Percentiles rank a stretch among this genome's conserved stretches.
Conservation (phyloP, 768 basidiomycete species). For the Nevesoporus exiguus region DNA sequence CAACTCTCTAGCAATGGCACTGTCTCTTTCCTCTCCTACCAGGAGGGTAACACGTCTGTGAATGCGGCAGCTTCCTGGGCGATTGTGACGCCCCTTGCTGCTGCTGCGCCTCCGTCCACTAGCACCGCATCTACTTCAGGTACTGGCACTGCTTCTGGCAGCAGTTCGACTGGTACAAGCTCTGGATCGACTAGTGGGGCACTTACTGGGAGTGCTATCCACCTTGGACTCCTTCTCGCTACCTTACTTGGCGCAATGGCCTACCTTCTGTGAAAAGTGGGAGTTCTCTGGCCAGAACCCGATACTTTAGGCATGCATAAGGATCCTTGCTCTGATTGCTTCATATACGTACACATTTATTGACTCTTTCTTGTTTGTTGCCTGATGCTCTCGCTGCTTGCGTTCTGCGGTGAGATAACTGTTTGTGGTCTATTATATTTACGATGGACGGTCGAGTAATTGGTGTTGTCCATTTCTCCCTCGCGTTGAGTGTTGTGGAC, state of each 20-base stretch:
- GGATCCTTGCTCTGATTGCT: not conserved
- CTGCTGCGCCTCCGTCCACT: constrained; percentile 39
- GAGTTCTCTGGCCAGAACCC: not conserved
- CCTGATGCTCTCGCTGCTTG: not conserved
- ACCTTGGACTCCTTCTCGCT: constrained; percentile 13
- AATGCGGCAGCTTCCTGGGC: constrained; percentile 52
- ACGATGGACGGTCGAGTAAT: not conserved
- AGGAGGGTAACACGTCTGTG: constrained; percentile 38
- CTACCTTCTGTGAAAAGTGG: constrained; percentile 11
- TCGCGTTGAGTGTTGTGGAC: too few species aligned
- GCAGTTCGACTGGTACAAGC: constrained; percentile 11
- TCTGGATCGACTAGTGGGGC: constrained; percentile 14
- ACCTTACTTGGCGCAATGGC: constrained; percentile 16
- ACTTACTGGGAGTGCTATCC: constrained; percentile 7
- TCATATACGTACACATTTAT: not conserved
- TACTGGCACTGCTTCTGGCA: constrained; percentile 13
- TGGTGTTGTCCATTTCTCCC: too few species aligned
- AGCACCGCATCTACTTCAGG: constrained; percentile 18
- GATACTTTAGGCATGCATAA: constrained; percentile 6
- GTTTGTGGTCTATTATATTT: not conserved
- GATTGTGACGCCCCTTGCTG: constrained; percentile 41
- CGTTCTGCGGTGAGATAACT: not conserved
- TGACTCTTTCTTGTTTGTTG: not conserved
- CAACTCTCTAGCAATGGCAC: constrained; percentile 63
- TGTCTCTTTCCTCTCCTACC: constrained; percentile 60